Evolutionary conservation across 129 eudicot species (phyloP).

Genomic region (Rutidosis leptorrhynchoides): DNA sequence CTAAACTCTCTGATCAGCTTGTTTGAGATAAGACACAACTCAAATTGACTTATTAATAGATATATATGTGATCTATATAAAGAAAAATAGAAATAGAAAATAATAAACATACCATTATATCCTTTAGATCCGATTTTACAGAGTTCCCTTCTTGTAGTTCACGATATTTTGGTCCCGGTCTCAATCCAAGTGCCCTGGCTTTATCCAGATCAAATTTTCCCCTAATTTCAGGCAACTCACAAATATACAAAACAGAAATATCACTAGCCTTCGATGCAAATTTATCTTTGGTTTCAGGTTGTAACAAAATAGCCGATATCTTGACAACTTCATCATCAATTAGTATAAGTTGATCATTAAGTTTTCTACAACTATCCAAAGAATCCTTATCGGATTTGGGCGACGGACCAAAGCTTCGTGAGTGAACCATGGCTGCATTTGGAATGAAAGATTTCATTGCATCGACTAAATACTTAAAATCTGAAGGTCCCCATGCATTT

Average conservation of each 20-base stretch:
- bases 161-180: constrained; percentile 83
- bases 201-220: constrained; percentile 85
- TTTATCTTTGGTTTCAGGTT: constrained; percentile 34
- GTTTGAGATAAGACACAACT: not conserved
- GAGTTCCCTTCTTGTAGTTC: constrained; percentile 74
- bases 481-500: constrained; percentile 92
- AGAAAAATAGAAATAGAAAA: not conserved
- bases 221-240: constrained; percentile 81
- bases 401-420: constrained; percentile 67
- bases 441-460: constrained; percentile 94
- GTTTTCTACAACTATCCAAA: constrained; percentile 23
- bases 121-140: constrained; percentile 62
- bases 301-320: constrained; percentile 72
- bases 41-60: not conserved
- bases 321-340: constrained; percentile 83
- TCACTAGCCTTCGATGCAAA: constrained; percentile 55
- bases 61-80: not conserved
- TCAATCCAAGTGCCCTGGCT: constrained; percentile 77
- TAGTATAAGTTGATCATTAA: constrained; percentile 54
- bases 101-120: constrained; percentile 49
- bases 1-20: not conserved
- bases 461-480: constrained; percentile 63
- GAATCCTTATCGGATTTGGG: constrained; percentile 35
- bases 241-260: constrained; percentile 73
- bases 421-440: constrained; percentile 91